Conservation (phyloP, 805 yeast genomes). For the Lipomyces orientalis region DNA sequence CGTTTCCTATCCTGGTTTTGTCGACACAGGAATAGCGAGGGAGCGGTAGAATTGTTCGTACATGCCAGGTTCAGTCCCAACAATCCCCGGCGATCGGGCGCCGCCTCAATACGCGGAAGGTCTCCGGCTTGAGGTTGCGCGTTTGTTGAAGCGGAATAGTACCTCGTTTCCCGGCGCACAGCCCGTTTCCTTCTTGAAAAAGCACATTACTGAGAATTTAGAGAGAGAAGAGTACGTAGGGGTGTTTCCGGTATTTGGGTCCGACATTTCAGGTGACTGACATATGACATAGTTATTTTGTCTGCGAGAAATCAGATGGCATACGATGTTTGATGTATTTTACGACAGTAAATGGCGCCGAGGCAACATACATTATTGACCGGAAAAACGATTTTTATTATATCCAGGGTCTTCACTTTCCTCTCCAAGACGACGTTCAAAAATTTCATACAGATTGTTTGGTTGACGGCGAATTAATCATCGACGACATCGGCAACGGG, state of each 20-base stretch:
- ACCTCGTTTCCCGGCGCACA: slow-evolving; percentile 77
- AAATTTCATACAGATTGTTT: slow-evolving; percentile 84
- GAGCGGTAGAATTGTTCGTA: not conserved
- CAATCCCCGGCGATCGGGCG: slow-evolving; percentile 82
- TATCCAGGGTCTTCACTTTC: slow-evolving; percentile 82
- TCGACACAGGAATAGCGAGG: not conserved
- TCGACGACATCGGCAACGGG: slow-evolving; percentile 57
- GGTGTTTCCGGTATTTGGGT: not conserved
- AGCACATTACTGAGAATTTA: slow-evolving; percentile 69
- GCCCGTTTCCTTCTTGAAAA: slow-evolving; percentile 85
- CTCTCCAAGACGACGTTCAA: slow-evolving; percentile 55
- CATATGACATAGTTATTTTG: slow-evolving; percentile 59
- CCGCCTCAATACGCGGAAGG: slow-evolving; percentile 73
- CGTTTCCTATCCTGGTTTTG: not conserved
- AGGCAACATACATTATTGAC: slow-evolving; percentile 86
- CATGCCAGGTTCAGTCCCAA: slow-evolving; percentile 58
- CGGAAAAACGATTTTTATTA: slow-evolving; percentile 85
- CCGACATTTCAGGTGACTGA: not conserved
- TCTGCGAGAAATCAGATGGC: slow-evolving; percentile 97
- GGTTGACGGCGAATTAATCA: slow-evolving; percentile 92
- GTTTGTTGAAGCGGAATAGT: slow-evolving; percentile 61
- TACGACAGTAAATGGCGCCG: slow-evolving; percentile 73
- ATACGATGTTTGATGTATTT: slow-evolving; percentile 75
- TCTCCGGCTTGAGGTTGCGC: slow-evolving; percentile 69
- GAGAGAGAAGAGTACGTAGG: slow-evolving; percentile 59